Evolutionary conservation across 2,329 filamentous ascomycete species (phyloP).

Genomic region (Tolypocladium tundrense): DNA sequence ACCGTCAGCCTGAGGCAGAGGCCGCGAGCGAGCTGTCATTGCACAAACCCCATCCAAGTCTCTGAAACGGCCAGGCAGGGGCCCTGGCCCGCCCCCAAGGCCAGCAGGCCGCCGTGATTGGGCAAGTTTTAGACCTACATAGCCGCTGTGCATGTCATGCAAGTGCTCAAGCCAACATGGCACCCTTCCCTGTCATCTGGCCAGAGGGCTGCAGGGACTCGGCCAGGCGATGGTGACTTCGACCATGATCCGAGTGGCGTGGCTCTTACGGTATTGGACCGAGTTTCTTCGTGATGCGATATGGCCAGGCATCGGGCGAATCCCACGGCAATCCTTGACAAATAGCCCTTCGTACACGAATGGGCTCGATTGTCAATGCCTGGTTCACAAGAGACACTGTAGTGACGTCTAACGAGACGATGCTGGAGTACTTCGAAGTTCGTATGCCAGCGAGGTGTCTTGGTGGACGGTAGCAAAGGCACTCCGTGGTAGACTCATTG

Average conservation of each 20-base stretch:
- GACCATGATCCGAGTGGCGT: neutral
- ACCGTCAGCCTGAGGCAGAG: neutral
- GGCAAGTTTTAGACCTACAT: slow-evolving; percentile 26
- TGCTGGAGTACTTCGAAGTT: neutral
- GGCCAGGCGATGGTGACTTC: neutral
- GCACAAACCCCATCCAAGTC: slow-evolving; percentile 2
- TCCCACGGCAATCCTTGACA: neutral
- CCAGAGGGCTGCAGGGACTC: neutral
- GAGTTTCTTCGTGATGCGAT: neutral
- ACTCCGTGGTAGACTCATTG: neutral
- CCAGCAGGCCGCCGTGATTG: slow-evolving; percentile 15
- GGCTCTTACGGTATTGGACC: neutral
- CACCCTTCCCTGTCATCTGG: neutral
- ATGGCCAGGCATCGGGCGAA: neutral
- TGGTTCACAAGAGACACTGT: neutral
- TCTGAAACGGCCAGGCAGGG: slow-evolving; percentile 19
- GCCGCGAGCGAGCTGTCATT: neutral
- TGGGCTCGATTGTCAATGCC: neutral
- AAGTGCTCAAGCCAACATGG: slow-evolving; percentile 17
- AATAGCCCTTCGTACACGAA: neutral
- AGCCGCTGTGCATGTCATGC: slow-evolving; percentile 31
- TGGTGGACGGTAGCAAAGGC: neutral
- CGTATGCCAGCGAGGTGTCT: neutral
- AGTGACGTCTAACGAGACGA: neutral
- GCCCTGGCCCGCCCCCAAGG: slow-evolving; percentile 11